phyloP scores from a whole-genome alignment of 2,329 filamentous ascomycete species.

The Exophiala spinifera region DNA sequence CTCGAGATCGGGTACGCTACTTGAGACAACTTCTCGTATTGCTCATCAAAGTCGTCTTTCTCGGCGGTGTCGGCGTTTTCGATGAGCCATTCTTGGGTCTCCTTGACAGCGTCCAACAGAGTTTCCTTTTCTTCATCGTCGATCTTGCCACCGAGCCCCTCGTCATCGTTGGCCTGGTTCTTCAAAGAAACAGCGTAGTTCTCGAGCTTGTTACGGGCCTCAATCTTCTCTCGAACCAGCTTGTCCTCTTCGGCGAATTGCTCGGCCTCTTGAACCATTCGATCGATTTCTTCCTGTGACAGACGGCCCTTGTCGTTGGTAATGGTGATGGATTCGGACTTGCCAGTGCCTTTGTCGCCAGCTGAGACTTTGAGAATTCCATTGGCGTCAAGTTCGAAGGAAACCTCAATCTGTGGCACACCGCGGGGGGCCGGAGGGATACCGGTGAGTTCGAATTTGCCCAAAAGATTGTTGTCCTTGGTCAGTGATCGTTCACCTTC shows the following conservation, averaged over 20 bases:
- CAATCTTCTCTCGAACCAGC: constrained; percentile 93
- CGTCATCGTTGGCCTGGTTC: constrained; percentile 97
- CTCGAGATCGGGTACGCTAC: constrained; percentile 98
- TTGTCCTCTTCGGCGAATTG: constrained; percentile 99
- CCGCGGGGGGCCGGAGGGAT: constrained; percentile 94
- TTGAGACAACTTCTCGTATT: constrained; percentile 97
- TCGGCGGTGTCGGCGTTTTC: constrained; percentile 83
- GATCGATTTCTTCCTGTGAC: constrained; percentile 94
- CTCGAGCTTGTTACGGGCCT: constrained; percentile 93
- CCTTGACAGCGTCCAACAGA: constrained; percentile 93
- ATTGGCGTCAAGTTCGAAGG: constrained; percentile 96
- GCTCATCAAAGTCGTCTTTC: constrained; percentile 96
- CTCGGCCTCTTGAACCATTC: constrained; percentile 98
- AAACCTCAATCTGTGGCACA: constrained; percentile 96
- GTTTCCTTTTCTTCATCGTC: constrained; percentile 98
- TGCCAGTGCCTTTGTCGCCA: constrained; percentile 96
- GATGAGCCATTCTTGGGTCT: constrained; percentile 93
- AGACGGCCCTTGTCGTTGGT: constrained; percentile 99
- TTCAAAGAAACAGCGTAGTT: constrained; percentile 99
- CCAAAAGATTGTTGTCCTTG: constrained; percentile 95
- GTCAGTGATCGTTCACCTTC: constrained; percentile 93
- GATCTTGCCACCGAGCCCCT: constrained; percentile 97
- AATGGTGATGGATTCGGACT: constrained; percentile 96
- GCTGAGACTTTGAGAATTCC: constrained; percentile 96
- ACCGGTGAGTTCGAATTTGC: constrained; percentile 96